Evolutionary conservation across 371 early-diverging fungal genomes (phyloP), one percentile per base, ranked within the genome.

Genomic region (Globomyces sp.): DNA sequence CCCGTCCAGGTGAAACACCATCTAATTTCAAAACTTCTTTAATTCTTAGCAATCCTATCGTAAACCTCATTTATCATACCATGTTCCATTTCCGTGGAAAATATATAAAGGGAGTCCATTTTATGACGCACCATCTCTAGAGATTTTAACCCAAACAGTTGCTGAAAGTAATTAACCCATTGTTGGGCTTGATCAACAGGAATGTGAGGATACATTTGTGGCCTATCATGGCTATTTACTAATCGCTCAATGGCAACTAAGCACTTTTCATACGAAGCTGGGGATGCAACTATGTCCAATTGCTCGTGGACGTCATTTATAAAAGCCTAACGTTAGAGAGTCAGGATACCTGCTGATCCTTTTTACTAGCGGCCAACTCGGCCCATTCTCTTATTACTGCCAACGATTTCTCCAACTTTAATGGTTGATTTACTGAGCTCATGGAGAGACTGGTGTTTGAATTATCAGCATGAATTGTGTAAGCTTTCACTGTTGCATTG

Each of bases 31-130:
- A 44, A 3, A 49, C 60, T 34, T 60, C 39, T 37, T 49, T 40
- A 6, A 60, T 39, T 60, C 41, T 2, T 44, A 60, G n/a, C n/a
- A 60, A 44, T 37, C 39, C 60, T 60, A 44, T 2, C 3, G 41
- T 60, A 10, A 60, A 34, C 24, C 8, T 34, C 8, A 3, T 34
- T 4, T n/a, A 5, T 2, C 1, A 65, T 8, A 6, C 65, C 64
- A 9, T 24, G 13, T 36, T 68, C 55, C 8, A 55, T 57, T 52
- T 68, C 68, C 9, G 68, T 57, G 39, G 40, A 50, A 34, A 68
- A 68, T 41, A 45, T 64, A 52, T 63, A 68, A 11, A 68, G 34
- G 43, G 52, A 52, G 50, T 68, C 55, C 51, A 68, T 66, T 39
- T 55, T 68, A 10, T 52, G 59, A 10, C 63, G 11, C 11, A 40